phyloP scores from a whole-genome alignment of 306 rosid genomes.

The Corylus heterophylla region DNA sequence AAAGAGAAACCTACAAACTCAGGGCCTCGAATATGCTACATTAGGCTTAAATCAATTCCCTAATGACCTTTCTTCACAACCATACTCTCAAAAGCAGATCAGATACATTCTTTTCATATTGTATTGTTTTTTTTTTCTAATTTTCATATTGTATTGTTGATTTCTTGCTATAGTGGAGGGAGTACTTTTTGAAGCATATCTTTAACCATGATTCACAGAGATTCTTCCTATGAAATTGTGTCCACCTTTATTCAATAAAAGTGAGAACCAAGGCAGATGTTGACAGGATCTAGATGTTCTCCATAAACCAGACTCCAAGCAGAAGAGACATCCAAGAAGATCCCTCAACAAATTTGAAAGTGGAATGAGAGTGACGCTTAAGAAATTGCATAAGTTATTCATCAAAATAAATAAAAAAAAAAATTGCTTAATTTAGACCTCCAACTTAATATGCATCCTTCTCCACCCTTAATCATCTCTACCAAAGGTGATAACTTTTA shows the following conservation, averaged over 20 bases:
- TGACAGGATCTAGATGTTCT: not conserved
- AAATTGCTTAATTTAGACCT: not conserved
- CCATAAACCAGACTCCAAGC: not conserved
- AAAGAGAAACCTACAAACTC: not conserved
- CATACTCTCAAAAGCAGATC: not conserved
- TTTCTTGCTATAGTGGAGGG: constrained; percentile 3
- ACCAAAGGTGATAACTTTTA: no score
- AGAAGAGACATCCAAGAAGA: not conserved
- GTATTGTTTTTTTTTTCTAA: not conserved
- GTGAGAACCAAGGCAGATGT: constrained; percentile 20
- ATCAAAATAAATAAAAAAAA: no score
- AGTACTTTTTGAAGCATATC: not conserved
- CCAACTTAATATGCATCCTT: not conserved
- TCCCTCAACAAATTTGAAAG: not conserved
- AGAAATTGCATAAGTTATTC: not conserved
- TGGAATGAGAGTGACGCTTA: not conserved
- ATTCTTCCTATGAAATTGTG: not conserved
- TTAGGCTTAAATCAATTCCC: no score
- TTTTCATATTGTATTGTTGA: constrained; percentile 11
- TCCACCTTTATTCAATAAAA: constrained; percentile 5
- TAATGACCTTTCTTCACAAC: not conserved
- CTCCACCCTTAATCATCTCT: no score
- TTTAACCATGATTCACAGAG: constrained; percentile 1
- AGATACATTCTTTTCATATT: constrained; percentile 10
- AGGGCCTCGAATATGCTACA: not conserved